Conservation (phyloP, 1,139 yeast genomes). For the Suhomyces bokatorum region DNA sequence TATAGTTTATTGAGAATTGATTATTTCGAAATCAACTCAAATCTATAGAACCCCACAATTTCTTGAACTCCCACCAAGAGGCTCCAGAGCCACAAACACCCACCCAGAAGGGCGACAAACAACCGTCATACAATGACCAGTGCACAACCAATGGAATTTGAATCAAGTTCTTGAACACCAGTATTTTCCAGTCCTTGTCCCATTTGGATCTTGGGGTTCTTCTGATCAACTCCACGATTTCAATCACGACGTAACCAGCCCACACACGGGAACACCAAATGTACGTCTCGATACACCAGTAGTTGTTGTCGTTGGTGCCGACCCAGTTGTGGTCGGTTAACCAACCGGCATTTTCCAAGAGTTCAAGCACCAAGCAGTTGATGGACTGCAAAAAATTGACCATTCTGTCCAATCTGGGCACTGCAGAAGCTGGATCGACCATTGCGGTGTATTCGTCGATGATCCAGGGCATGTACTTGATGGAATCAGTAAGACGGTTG, state of each 20-base stretch:
- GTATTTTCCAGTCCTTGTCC: slow-evolving; percentile 39
- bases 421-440: slow-evolving; percentile 25
- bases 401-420: slow-evolving; percentile 35
- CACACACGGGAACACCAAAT: slow-evolving; percentile 57
- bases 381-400: slow-evolving; percentile 43
- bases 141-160: slow-evolving; percentile 59
- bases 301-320: slow-evolving; percentile 42
- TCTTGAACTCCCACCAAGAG: slow-evolving; percentile 47
- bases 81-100: slow-evolving; percentile 51
- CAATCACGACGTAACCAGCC: slow-evolving; percentile 54
- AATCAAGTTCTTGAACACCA: slow-evolving; percentile 40
- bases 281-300: slow-evolving; percentile 48
- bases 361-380: slow-evolving; percentile 48
- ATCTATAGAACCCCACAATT: slow-evolving; percentile 41
- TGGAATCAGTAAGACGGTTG: slow-evolving; percentile 53
- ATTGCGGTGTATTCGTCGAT: slow-evolving; percentile 39
- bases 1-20: too few relatives aligned
- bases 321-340: slow-evolving; percentile 57
- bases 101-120: slow-evolving; percentile 54
- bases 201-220: slow-evolving; percentile 41
- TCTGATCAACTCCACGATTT: slow-evolving; percentile 46
- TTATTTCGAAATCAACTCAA: slow-evolving; percentile 17
- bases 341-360: slow-evolving; percentile 61
- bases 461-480: slow-evolving; percentile 54
- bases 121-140: slow-evolving; percentile 58